These are phyloP conservation scores for Podaxis carcinomalis DNA, from an alignment of 768 basidiomycete species.

Conservation along the genomic window DNA sequence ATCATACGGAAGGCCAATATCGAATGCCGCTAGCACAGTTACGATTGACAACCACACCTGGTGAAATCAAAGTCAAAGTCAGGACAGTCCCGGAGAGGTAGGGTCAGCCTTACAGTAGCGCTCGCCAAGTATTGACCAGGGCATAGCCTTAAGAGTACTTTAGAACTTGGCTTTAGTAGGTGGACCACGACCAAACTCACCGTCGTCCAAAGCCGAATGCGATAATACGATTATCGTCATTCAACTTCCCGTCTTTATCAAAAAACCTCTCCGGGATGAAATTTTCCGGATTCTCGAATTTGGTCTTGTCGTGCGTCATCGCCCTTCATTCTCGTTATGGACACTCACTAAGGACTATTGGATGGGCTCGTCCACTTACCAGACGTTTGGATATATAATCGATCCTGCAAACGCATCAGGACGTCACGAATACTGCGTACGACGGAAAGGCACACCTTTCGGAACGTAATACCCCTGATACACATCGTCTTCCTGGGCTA, in stretches of 20 bases:
- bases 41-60: slow-evolving; percentile 23
- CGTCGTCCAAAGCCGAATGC: slow-evolving; percentile 21
- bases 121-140: slow-evolving; percentile 8
- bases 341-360: too few relatives aligned
- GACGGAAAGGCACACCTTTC: not conserved
- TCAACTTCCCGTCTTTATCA: slow-evolving; percentile 13
- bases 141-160: not conserved
- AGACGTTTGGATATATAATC: slow-evolving; percentile 5
- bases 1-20: slow-evolving; percentile 21
- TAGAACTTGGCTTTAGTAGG: not conserved
- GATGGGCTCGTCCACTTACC: not conserved
- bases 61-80: not conserved
- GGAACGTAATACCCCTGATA: slow-evolving; percentile 23
- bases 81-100: too few relatives aligned
- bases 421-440: not conserved
- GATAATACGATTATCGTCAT: slow-evolving; percentile 12
- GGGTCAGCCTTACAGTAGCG: not conserved
- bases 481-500: slow-evolving; percentile 19
- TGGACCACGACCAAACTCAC: slow-evolving; percentile 2
- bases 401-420: not conserved
- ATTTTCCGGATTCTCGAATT: slow-evolving; percentile 26
- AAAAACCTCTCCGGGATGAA: slow-evolving; percentile 32
- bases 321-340: slow-evolving; percentile 17
- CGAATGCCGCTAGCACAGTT: slow-evolving; percentile 25
- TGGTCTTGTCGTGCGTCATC: slow-evolving; percentile 26